phyloP scores from a whole-genome alignment of 495 filamentous ascomycete species.

The Neurospora tetraspora region DNA sequence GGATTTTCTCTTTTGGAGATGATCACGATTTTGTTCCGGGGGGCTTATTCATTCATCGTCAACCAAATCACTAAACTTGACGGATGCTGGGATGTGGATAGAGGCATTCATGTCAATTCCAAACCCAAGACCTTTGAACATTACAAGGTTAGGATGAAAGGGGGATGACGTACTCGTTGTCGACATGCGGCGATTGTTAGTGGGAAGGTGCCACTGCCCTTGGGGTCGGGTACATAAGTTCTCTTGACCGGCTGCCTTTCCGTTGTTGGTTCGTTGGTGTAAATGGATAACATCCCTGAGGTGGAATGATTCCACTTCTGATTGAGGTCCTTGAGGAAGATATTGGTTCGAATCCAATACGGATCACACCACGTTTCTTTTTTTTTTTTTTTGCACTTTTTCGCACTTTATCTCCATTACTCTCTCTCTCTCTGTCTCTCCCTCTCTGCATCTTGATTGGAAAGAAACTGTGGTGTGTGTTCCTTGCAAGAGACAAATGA shows the following conservation, averaged over 20 bases:
- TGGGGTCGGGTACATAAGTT: not conserved
- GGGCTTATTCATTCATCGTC: not conserved
- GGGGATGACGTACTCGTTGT: not conserved
- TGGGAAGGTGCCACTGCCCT: not conserved
- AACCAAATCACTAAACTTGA: not conserved
- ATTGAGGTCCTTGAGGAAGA: not conserved
- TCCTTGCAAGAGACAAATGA: no score
- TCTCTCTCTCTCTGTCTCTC: no score
- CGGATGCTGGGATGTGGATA: not conserved
- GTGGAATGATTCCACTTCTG: not conserved
- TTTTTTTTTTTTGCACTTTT: not conserved
- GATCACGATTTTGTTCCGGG: not conserved
- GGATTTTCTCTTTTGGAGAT: no score
- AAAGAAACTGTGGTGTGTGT: no score
- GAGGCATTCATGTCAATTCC: not conserved
- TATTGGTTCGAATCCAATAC: not conserved
- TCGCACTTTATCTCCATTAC: not conserved
- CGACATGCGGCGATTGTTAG: not conserved
- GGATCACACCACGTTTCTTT: not conserved
- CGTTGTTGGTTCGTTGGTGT: not conserved
- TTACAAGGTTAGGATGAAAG: not conserved
- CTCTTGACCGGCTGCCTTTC: not conserved
- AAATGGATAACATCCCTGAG: not conserved
- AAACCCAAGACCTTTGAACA: not conserved
- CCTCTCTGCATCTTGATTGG: no score